Evolutionary conservation across 2,329 filamentous ascomycete species (phyloP), one percentile per base, ranked within the genome.

Genomic region (Fusarium beomiforme): DNA sequence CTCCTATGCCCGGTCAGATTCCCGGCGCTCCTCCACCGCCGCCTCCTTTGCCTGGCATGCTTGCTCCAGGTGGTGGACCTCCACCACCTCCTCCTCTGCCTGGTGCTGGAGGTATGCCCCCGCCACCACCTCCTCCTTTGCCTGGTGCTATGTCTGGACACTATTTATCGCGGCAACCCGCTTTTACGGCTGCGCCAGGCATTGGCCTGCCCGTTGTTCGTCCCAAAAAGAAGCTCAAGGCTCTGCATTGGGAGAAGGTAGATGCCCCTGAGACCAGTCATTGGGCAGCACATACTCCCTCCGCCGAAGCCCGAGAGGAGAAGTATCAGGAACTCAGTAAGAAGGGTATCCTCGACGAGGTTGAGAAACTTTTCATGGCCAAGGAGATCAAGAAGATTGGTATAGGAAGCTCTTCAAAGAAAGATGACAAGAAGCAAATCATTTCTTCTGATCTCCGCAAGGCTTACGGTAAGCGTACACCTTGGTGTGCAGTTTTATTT

Each of bases 211-310:
- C 93, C 37, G 92, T 94, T 67, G 93, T 94, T 56, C 87, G 95
- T 75, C 94, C 96, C 24, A 98, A 98, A 89, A 98, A 97, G 90
- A 99, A 98, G 87, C 93, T 99, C 81, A 99, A 99, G 89, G 95
- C 95, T 64, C 87, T 99, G 74, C 96, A 99, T 84, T 98, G 96
- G 95, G 96, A 99, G 83, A 98, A 98, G 85, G 94, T 99, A 59
- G 96, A 99, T 81, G 89, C 93, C 57, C 93, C 94, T 24, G 90
- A 96, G 79, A 92, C 94, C 54, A 98, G 95, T 58, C 93, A 98
- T 75, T 98, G 95, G 95, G 95, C 94, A 36, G 88, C 90, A 11
- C 94, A 97, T 80, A 89, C 93, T 33, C 92, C 93, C 8, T 97
- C 93, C n/a, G 89, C 91, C 8, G 91, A 97, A 79, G 93, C 92